Percentiles rank a stretch among this genome's conserved stretches.
Conservation (phyloP, 345 rosid genomes). For the Brassica cretica region DNA sequence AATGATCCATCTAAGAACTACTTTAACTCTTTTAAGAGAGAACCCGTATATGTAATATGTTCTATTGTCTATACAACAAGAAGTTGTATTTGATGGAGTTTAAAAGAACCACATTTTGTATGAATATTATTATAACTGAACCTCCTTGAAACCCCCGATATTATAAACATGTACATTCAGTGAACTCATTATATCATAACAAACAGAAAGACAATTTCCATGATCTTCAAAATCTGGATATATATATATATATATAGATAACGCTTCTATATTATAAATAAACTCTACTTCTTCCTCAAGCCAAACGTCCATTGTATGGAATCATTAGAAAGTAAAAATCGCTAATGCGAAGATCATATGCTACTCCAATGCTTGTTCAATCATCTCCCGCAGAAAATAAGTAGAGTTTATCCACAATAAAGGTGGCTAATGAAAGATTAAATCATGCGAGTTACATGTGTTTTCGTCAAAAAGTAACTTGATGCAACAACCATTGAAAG, state of each 20-base stretch:
- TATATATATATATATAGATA: not conserved
- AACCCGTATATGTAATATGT: not conserved
- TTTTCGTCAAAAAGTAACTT: not conserved
- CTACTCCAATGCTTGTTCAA: not conserved
- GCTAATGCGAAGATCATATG: not conserved
- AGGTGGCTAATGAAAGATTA: not conserved
- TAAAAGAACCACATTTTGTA: not conserved
- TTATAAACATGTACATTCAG: not conserved
- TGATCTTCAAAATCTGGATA: slow-evolving; percentile 1
- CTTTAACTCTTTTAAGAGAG: slow-evolving; percentile 2
- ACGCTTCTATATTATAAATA: not conserved
- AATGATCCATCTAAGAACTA: not conserved
- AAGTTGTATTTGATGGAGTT: not conserved
- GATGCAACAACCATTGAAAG: not conserved
- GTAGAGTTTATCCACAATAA: not conserved
- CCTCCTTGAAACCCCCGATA: not conserved
- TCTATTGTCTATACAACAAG: not conserved
- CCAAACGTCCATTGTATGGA: not conserved
- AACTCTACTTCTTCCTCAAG: not conserved
- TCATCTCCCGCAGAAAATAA: not conserved
- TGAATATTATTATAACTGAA: not conserved
- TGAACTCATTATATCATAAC: not conserved
- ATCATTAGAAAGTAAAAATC: not conserved
- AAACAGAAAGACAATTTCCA: not conserved
- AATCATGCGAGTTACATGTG: not conserved